Base-by-base conservation (phyloP, 1,284 basidiomycete species). In the Moesziomyces globuligerus region DNA sequence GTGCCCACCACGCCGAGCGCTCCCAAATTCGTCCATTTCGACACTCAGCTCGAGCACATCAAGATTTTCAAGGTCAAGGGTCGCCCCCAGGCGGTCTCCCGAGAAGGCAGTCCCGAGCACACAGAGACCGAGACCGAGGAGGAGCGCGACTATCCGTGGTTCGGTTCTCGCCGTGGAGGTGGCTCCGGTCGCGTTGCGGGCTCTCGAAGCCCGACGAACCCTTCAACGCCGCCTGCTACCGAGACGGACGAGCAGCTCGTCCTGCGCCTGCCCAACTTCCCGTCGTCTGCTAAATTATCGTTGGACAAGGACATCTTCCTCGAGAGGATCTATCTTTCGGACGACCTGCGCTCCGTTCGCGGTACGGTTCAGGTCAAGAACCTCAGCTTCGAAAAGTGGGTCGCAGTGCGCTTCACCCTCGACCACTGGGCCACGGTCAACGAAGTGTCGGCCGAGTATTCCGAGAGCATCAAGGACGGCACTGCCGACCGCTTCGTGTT, bases 391-490 rank as follows among this genome's bases (percentile, higher is more conserved):
- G 87, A 91, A 76, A 97, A 97, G 84, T 89, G 88, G 86, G 87
- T 97, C 55, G 90, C 89, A 9, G 88, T 93, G 21, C 89, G 94
- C 37, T 98, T 97, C 84, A 97, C 94, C 2, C 87, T 94, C 73
- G 94, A 98, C 82, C 87, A 86, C 77, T 98, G 95, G 94, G 91
- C 93, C 83, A 98, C 94, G 34, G 94, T 92, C 57, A 93, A 90
- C 81, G 94, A 98, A 84, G 91, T 97, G 43, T 88, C 90, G 1
- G 94, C 89, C 23, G 88, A 87, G 41, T 90, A 92, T 82, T 84
- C 88, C 48, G 89, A 90, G 71, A 77, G 70, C 58, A 89, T 90
- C 23, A 82, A 79, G 66, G 72, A 90, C 18, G 85, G 85, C 55
- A 48, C 56, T 9, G 88, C 88, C 76, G 93, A 94, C 80, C 83